Evolutionary conservation across 2,329 filamentous ascomycete genomes (phyloP), one percentile per base, ranked within the genome.

Genomic region (Scedosporium aurantiacum): DNA sequence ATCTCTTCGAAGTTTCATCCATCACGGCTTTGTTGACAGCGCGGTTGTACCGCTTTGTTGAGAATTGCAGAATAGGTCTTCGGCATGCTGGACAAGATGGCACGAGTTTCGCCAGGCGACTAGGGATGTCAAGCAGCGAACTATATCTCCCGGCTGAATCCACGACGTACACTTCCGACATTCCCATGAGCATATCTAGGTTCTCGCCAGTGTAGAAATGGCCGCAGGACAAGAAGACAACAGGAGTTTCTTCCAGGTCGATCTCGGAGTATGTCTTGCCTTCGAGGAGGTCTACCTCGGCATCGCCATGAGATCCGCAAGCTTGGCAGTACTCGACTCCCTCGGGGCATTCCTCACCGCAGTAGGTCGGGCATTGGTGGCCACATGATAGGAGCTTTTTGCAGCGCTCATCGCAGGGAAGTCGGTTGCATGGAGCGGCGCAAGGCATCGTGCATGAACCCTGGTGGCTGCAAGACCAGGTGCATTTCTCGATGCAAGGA

Each of bases 331-430:
- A 82, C 0, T 50, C 12, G 5, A 16, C n/a, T 1, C 63, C 66
- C 1, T 67, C 41, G 0, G 84, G 86, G 63, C 86, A 90, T 0
- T 61, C 63, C 65, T 89, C 87, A 1, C 86, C 86, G 64, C 86
- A 90, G 1, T 88, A 63, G 0, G 80, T 82, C 1, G 85, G 85
- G 45, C 74, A 89, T 65, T 75, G 80, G 66, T 89, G 85, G 0
- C 82, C 82, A 67, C 86, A 89, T 0, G 23, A 6, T 1, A 89
- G 70, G 0, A 61, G 18, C 43, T 79, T 74, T 1, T 71, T 64
- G 66, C 86, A 90, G n/a, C 86, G 75, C 66, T 76, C 67, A 4
- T 79, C 79, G 68, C 86, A 90, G 2, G 86, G 87, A 0, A 88
- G 67, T 68, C 82, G 79, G 63, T 87, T 75, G 66, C 86, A 90